Evolutionary conservation across 495 filamentous ascomycete species (phyloP).

Genomic region (Polyplosphaeria fusca): DNA sequence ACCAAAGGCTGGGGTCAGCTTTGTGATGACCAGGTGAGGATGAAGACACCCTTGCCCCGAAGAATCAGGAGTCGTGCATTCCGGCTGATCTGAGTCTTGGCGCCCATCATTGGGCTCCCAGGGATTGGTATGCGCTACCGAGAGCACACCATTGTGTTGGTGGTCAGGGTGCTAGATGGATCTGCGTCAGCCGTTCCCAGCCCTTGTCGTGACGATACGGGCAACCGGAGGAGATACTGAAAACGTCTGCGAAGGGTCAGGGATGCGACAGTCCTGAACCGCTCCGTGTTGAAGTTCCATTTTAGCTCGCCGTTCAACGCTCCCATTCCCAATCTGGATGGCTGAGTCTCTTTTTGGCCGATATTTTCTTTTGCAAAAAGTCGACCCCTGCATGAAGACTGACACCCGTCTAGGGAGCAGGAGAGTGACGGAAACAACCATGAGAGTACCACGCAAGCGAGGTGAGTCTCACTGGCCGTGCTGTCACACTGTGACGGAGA

Average conservation of each 20-base stretch:
- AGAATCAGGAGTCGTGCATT: slow-evolving; percentile 5
- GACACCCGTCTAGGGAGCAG: background rate
- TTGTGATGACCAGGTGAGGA: slow-evolving; percentile 2
- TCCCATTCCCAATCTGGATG: slow-evolving; percentile 11
- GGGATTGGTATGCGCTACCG: slow-evolving; percentile 6
- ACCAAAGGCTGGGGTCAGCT: slow-evolving; percentile 7
- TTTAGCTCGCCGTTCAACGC: slow-evolving; percentile 10
- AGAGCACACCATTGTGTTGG: slow-evolving; percentile 11
- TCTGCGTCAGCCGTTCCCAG: slow-evolving; percentile 29
- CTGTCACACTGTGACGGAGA: background rate
- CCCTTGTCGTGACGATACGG: slow-evolving; percentile 18
- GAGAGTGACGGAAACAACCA: background rate
- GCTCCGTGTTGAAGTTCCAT: slow-evolving; percentile 10
- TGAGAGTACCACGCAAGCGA: background rate
- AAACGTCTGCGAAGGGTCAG: slow-evolving; percentile 23
- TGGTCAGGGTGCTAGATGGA: slow-evolving; percentile 21
- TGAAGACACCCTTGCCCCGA: slow-evolving; percentile 5
- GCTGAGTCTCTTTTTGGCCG: slow-evolving; percentile 13
- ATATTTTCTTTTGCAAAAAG: background rate
- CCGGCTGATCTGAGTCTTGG: slow-evolving; percentile 35
- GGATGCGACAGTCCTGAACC: background rate
- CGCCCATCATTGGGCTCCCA: slow-evolving; percentile 1
- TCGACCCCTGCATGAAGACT: background rate
- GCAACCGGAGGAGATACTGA: slow-evolving; percentile 19
- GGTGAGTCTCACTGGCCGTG: too few species aligned